These are phyloP conservation scores for Colletotrichum sp. DNA, from an alignment of 2,329 filamentous ascomycete genomes.

Conservation along the genomic window DNA sequence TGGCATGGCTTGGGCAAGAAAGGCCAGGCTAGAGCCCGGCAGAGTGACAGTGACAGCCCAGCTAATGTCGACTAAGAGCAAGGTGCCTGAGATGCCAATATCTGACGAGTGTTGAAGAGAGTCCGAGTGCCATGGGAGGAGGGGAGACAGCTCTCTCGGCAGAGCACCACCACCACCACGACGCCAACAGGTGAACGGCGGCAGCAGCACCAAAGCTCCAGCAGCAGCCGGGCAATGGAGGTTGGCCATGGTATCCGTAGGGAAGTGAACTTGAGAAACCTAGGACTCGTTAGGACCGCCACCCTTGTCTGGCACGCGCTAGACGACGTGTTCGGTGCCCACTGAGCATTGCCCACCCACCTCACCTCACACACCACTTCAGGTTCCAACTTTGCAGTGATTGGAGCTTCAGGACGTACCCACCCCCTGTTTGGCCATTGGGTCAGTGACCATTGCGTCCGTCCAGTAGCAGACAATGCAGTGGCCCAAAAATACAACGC, in stretches of 20 bases:
- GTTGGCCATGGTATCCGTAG: neutral
- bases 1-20: neutral
- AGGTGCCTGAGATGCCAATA: neutral
- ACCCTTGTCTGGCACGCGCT: neutral
- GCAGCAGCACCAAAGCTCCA: neutral
- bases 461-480: neutral
- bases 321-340: constrained; percentile 19
- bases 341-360: neutral
- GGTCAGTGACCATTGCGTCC: neutral
- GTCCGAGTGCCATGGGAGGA: neutral
- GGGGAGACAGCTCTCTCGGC: neutral
- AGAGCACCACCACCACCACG: neutral
- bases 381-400: neutral
- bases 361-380: neutral
- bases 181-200: neutral
- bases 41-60: constrained; percentile 7
- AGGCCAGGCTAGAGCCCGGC: neutral
- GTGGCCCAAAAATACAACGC: constrained; percentile 2
- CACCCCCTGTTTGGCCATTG: neutral
- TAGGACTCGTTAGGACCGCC: neutral
- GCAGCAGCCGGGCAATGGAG: neutral
- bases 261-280: neutral
- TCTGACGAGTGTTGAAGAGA: neutral
- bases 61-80: neutral
- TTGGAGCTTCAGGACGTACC: neutral